phyloP scores from a whole-genome alignment of 805 yeast species.

The Saccharomycopsis sp. region DNA sequence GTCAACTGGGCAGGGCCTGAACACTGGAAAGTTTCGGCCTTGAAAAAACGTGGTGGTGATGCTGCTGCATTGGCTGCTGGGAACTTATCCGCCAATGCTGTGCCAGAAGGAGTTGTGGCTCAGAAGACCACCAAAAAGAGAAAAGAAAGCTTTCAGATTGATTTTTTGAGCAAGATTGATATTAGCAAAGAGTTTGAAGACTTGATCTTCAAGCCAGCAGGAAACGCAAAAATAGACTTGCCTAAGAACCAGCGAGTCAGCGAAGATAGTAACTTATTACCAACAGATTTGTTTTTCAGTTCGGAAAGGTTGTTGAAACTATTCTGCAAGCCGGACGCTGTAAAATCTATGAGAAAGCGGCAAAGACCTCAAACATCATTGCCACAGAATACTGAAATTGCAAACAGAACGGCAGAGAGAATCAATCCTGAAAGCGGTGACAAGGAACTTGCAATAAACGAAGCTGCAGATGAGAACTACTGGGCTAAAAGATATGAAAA shows the following conservation, averaged over 20 bases:
- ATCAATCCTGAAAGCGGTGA: slow-evolving; percentile 10
- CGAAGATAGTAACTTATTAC: slow-evolving; percentile 45
- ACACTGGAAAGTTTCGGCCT: slow-evolving; percentile 76
- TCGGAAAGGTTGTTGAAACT: slow-evolving; percentile 60
- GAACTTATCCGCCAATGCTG: slow-evolving; percentile 3
- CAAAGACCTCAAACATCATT: slow-evolving; percentile 16
- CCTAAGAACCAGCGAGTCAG: slow-evolving; percentile 37
- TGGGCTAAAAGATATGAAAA: slow-evolving; percentile 62
- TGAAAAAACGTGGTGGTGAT: slow-evolving; percentile 34
- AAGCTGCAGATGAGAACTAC: slow-evolving; percentile 55
- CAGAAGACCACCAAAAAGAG: slow-evolving; percentile 23
- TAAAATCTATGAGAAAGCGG: slow-evolving; percentile 7
- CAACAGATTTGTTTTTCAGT: slow-evolving; percentile 67
- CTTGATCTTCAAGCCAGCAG: slow-evolving; percentile 35
- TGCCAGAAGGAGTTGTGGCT: slow-evolving; percentile 5
- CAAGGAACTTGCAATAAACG: slow-evolving; percentile 25
- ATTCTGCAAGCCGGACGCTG: slow-evolving; percentile 57
- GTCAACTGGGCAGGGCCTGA: slow-evolving; percentile 87
- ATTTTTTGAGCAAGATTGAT: slow-evolving; percentile 32
- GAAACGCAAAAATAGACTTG: slow-evolving; percentile 30
- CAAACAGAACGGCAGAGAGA: slow-evolving; percentile 17
- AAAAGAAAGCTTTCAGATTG: slow-evolving; percentile 35
- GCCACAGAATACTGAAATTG: slow-evolving; percentile 14
- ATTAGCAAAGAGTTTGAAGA: slow-evolving; percentile 30
- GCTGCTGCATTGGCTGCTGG: slow-evolving; percentile 4